Conservation (phyloP, 148 eudicot genomes). For the Nyssa sinensis region DNA sequence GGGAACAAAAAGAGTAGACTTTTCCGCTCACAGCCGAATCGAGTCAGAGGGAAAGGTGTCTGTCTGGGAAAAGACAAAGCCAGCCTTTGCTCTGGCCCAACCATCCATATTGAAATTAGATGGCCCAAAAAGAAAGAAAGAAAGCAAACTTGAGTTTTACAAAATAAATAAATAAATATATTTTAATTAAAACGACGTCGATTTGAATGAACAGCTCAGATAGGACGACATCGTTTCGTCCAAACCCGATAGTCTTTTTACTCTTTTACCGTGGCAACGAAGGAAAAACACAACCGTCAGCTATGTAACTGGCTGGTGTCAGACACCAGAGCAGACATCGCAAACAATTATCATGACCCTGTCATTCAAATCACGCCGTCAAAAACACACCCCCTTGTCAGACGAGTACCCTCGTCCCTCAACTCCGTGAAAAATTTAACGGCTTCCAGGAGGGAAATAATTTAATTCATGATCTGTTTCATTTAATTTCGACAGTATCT, state of each 20-base stretch:
- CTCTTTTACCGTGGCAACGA: no score
- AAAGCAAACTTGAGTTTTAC: conserved; percentile 5
- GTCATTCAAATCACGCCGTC: conserved; percentile 29
- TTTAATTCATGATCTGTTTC: no score
- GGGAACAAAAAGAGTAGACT: conserved; percentile 40
- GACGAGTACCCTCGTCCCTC: conserved; percentile 2
- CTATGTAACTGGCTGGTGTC: conserved; percentile 2
- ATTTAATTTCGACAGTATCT: no score
- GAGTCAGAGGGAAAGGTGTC: conserved; percentile 27
- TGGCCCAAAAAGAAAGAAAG: neutral
- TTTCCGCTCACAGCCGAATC: conserved; percentile 26
- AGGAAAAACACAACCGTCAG: neutral
- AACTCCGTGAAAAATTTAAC: neutral
- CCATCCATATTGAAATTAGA: conserved; percentile 18
- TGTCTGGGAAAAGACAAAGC: conserved; percentile 30
- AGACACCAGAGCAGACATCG: neutral
- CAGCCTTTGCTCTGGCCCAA: conserved; percentile 30
- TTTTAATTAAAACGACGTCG: no score
- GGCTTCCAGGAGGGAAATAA: no score
- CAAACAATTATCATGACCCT: neutral
- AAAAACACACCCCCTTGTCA: neutral
- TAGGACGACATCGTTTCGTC: neutral
- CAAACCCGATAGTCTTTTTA: no score
- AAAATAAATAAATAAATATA: no score
- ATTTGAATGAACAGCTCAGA: no score